These are phyloP conservation scores for Rhizomucor pusillus DNA, from an alignment of 371 early-diverging fungal genomes.

Conservation along the genomic window DNA sequence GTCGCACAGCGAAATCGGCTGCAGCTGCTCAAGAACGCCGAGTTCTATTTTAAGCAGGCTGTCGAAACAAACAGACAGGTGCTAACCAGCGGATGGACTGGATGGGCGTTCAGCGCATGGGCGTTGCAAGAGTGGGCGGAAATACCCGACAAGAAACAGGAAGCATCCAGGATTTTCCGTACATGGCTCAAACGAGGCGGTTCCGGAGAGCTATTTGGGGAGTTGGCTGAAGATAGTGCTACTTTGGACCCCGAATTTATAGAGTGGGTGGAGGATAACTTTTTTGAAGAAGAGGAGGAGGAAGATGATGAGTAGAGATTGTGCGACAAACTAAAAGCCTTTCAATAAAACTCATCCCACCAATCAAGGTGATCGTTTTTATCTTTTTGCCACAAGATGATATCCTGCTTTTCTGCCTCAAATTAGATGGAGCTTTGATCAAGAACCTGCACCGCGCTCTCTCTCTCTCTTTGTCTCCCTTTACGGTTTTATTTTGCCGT, in stretches of 20 bases:
- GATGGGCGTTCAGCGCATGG: slow-evolving; percentile 44
- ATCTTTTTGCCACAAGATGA: too few species aligned
- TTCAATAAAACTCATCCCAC: too few species aligned
- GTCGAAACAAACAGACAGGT: slow-evolving; percentile 37
- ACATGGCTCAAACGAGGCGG: slow-evolving; percentile 45
- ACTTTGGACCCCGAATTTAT: slow-evolving; percentile 35
- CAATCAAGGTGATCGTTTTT: too few species aligned
- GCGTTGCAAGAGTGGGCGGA: slow-evolving; percentile 37
- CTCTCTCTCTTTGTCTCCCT: too few species aligned
- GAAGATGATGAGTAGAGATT: slow-evolving; percentile 11
- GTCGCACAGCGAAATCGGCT: slow-evolving; percentile 49
- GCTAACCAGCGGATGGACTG: slow-evolving; percentile 36
- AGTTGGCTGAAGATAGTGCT: slow-evolving; percentile 35
- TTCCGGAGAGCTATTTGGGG: slow-evolving; percentile 26
- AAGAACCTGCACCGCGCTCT: too few species aligned
- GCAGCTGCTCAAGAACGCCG: slow-evolving; percentile 55
- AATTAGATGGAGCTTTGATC: too few species aligned
- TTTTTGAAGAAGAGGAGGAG: slow-evolving; percentile 25
- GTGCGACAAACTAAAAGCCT: background rate
- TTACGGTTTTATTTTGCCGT: too few species aligned
- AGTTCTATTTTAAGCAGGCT: slow-evolving; percentile 41
- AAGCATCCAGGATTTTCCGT: slow-evolving; percentile 32
- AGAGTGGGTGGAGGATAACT: slow-evolving; percentile 29
- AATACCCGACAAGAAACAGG: slow-evolving; percentile 18
- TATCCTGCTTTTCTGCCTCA: too few species aligned